Evolutionary conservation across 352 stramenopile species (phyloP), one percentile per base, ranked within the genome.

Genomic region (Phytophthora sojae): DNA sequence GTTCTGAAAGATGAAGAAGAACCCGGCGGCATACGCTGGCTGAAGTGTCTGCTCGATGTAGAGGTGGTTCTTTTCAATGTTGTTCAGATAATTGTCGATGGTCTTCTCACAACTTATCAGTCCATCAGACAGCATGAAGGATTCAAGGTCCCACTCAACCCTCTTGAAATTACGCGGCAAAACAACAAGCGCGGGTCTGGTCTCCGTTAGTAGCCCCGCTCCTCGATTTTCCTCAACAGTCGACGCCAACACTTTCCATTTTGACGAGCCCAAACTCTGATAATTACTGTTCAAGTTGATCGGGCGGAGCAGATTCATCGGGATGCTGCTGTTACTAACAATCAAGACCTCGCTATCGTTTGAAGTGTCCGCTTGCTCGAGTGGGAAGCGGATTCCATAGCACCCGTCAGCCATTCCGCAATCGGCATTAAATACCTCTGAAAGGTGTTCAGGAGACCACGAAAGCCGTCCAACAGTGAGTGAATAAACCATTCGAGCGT

Each of bases 401-500:
- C 29, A 66, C 3, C 47, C 50, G 25, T 45, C 14, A 2, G 30
- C 8, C 45, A 12, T 49, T 4, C 4, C 21, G 5, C 64, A 71
- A 7, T 21, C 50, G 12, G 64, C 57, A 12, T 47, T 30, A 26
- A 54, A 77, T 15, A 64, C 66, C n/a, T 29, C 26, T 2, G 26
- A 29, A 2, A 29, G 2, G 26, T 29, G 2, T 29, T 29, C 4
- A 29, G 26, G 26, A 29, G 26, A 3, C 26, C 26, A 29, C 26
- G 26, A 29, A 29, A 73, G 54, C 15, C 67, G 57, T 2, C 69
- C 69, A 2, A 73, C 52, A 6, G 69, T 70, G 12, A 77, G 32
- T 9, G 70, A 70, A 39, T 74, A 69, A 15, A 74, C 45, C 23
- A 69, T 56, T 1, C 45, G 45, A 61, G 57, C 64, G 7, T 71